Conservation (phyloP, 352 stramenopile species). For the Achlya hypogyna region DNA sequence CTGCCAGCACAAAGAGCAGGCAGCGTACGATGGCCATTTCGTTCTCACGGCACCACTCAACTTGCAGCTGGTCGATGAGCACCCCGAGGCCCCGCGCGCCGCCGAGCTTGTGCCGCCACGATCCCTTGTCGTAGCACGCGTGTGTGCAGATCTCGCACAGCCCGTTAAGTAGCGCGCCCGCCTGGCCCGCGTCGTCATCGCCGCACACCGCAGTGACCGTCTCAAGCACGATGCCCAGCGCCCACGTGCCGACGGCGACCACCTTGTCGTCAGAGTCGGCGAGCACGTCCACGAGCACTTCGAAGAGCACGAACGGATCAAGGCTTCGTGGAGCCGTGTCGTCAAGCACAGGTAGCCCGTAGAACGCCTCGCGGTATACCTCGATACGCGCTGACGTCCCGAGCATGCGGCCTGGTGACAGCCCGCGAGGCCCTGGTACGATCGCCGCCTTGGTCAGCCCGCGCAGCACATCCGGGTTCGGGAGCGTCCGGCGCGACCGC, state of each 20-base stretch:
- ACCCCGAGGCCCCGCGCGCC: constrained; percentile 57
- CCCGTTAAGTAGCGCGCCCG: constrained; percentile 59
- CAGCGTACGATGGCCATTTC: constrained; percentile 75
- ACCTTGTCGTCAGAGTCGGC: constrained; percentile 51
- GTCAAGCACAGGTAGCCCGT: constrained; percentile 50
- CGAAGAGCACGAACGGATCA: constrained; percentile 56
- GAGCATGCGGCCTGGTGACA: constrained; percentile 70
- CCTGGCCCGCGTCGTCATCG: constrained; percentile 27
- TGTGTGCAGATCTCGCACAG: constrained; percentile 78
- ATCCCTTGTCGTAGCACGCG: constrained; percentile 78
- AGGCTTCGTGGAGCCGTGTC: constrained; percentile 34
- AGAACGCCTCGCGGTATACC: constrained; percentile 58
- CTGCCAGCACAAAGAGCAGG: constrained; percentile 80
- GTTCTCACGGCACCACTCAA: constrained; percentile 81
- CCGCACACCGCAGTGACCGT: constrained; percentile 24
- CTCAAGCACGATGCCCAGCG: constrained; percentile 46
- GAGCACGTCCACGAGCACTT: constrained; percentile 49
- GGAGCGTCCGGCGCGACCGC: constrained; percentile 41
- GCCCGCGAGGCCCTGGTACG: constrained; percentile 57
- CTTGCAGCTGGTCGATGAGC: constrained; percentile 52
- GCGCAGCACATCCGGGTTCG: constrained; percentile 61
- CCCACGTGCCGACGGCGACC: constrained; percentile 42
- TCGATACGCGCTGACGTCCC: constrained; percentile 74
- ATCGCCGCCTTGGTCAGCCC: constrained; percentile 64
- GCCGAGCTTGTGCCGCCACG: constrained; percentile 75